A percentile compares a stretch with the other conserved stretches of the same genome.
Conservation (phyloP, 75 land plant genomes). For the Pinus taeda region DNA sequence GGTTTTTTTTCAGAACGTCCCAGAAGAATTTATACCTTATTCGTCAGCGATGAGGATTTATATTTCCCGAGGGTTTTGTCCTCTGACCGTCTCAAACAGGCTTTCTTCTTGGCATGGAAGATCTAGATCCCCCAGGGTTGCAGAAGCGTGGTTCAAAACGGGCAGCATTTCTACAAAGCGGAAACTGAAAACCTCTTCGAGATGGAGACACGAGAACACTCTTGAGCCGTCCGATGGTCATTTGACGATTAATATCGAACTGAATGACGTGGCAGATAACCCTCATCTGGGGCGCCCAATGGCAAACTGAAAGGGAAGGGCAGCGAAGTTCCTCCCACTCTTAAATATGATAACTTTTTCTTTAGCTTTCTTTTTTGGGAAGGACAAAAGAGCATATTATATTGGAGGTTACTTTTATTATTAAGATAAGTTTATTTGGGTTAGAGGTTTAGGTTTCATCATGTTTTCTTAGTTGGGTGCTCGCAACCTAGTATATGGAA, state of each 20-base stretch:
- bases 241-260: background rate
- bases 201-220: background rate
- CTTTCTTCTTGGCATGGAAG: background rate
- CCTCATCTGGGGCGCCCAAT: background rate
- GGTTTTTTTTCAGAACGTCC: background rate
- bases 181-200: background rate
- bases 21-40: background rate
- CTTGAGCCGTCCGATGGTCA: background rate
- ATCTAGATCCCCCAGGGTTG: background rate
- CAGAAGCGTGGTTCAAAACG: background rate
- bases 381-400: too few relatives aligned
- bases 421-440: too few relatives aligned
- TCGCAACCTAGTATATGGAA: too few relatives aligned
- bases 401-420: too few relatives aligned
- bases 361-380: too few relatives aligned
- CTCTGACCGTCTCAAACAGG: background rate
- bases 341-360: too few relatives aligned
- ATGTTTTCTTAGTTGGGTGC: too few relatives aligned
- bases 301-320: too few relatives aligned
- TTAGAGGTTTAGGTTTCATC: too few relatives aligned
- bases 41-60: background rate
- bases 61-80: background rate
- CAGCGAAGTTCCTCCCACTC: too few relatives aligned
- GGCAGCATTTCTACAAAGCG: background rate
- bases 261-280: conserved; percentile 7